These are phyloP conservation scores for Aspergillus intermedius DNA, from an alignment of 2,329 filamentous ascomycete genomes.

Conservation along the genomic window DNA sequence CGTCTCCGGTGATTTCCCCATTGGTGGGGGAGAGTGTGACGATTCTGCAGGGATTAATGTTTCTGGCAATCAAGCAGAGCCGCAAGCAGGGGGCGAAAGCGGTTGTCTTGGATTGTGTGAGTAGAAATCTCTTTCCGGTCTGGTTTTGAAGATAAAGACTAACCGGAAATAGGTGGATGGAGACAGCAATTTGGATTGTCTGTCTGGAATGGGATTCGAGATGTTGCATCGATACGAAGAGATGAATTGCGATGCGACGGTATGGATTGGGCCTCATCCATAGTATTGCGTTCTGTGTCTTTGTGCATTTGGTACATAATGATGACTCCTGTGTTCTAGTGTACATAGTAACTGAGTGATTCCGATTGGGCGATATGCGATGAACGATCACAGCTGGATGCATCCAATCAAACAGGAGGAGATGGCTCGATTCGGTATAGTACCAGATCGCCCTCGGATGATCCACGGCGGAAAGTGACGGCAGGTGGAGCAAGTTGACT, in stretches of 20 bases:
- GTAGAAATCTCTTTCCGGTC: conserved; percentile 26
- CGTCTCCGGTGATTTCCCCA: conserved; percentile 69
- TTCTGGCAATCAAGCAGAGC: conserved; percentile 76
- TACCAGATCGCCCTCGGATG: background rate
- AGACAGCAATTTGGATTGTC: conserved; percentile 65
- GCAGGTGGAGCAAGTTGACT: too few species aligned
- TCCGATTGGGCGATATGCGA: background rate
- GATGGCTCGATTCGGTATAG: background rate
- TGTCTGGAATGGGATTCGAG: conserved; percentile 74
- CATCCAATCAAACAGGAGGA: background rate
- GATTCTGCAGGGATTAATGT: conserved; percentile 68
- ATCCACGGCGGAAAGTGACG: background rate
- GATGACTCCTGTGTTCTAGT: too few species aligned
- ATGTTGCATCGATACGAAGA: conserved; percentile 76
- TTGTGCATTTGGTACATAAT: too few species aligned
- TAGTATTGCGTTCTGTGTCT: conserved; percentile 4
- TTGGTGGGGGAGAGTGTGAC: conserved; percentile 62
- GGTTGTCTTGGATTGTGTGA: conserved; percentile 73
- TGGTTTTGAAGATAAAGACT: conserved; percentile 10
- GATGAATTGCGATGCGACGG: conserved; percentile 61
- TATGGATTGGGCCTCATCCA: conserved; percentile 48
- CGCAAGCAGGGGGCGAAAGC: conserved; percentile 68
- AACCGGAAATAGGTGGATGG: conserved; percentile 53
- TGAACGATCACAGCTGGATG: background rate
- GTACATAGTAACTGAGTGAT: background rate